Evolutionary conservation across 208 protist species (phyloP), one percentile per base, ranked within the genome.

Genomic region (Herpetomonas samuelpessoai): DNA sequence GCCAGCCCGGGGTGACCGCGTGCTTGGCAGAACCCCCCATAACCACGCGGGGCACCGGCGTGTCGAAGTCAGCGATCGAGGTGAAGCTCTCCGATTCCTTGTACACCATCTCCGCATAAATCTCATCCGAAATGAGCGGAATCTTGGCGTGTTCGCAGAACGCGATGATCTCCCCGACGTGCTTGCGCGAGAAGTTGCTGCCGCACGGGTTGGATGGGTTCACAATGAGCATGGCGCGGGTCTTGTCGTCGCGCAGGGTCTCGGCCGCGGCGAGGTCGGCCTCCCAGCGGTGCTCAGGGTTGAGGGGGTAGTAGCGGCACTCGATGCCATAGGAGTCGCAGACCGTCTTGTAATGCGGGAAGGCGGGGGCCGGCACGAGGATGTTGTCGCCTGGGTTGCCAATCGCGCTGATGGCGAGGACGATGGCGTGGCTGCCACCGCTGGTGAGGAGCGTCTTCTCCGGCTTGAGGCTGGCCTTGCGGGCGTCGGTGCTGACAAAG

Each of bases 161-260:
- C 47, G 59, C 56, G 3, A 92, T 39, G 22, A 92, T 61, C 14
- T 56, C 79, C 24, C 57, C 28, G 16, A 96, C 47, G 68, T 97
- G 93, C 35, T 72, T 16, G 3, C 51, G 55, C 6, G 57, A 68
- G 62, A 76, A 97, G 61, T 90, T 83, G 27, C 76, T 91, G 27
- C 95, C 95, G 64, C 91, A 97, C 22, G 95, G 92, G 70, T 98
- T 98, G 19, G 79, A 93, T 18, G 95, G 95, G 73, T 98, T 98
- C 47, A 83, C 97, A 21, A 98, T 65, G 10, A 98, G 21, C 25
- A 98, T 93, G 10, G 71, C 86, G 56, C 66, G 78, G 12, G 91
- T 97, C 6, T 73, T 79, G 29, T 58, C 28, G 31, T 31, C 49
- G 27, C 22, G 56, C 26, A 52, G 26, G 2, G 19, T 44, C 52